These are phyloP conservation scores for Lentinus tigrinus DNA, from an alignment of 768 basidiomycete genomes.

Conservation along the genomic window DNA sequence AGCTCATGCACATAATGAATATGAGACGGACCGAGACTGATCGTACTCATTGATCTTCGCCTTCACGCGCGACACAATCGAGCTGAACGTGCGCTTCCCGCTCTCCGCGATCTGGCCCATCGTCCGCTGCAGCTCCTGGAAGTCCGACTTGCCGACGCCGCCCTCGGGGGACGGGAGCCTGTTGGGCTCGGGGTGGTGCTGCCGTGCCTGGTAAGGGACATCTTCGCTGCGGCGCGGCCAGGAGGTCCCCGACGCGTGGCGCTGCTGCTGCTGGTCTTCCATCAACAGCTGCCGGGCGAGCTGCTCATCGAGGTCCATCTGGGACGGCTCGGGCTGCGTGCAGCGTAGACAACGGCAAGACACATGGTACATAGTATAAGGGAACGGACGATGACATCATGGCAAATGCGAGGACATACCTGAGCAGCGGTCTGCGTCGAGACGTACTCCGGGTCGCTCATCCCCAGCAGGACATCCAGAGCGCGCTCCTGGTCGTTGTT, in stretches of 20 bases:
- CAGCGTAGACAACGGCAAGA: not conserved
- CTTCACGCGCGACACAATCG: constrained; percentile 72
- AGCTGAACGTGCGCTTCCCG: constrained; percentile 77
- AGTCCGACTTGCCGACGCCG: constrained; percentile 30
- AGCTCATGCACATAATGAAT: not conserved
- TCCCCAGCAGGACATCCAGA: constrained; percentile 73
- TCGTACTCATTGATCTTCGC: constrained; percentile 85
- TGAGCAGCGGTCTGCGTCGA: constrained; percentile 32
- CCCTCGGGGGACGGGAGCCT: not conserved
- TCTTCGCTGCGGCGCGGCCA: constrained; percentile 23
- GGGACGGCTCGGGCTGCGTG: not conserved
- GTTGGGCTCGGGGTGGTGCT: not conserved
- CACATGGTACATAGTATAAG: not conserved
- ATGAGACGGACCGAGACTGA: constrained; percentile 30
- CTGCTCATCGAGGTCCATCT: constrained; percentile 73
- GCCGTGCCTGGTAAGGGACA: constrained; percentile 20
- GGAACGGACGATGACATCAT: not conserved
- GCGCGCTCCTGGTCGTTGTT: constrained; percentile 71
- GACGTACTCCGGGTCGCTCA: constrained; percentile 81
- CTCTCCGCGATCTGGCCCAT: constrained; percentile 77
- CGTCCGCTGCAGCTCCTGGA: constrained; percentile 71
- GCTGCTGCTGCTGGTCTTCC: constrained; percentile 41
- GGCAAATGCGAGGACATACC: constrained; percentile 21
- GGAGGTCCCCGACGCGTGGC: constrained; percentile 16
- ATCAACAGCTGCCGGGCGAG: constrained; percentile 70